Conservation (phyloP, 805 yeast species). For the Ogataea pignaliae region DNA sequence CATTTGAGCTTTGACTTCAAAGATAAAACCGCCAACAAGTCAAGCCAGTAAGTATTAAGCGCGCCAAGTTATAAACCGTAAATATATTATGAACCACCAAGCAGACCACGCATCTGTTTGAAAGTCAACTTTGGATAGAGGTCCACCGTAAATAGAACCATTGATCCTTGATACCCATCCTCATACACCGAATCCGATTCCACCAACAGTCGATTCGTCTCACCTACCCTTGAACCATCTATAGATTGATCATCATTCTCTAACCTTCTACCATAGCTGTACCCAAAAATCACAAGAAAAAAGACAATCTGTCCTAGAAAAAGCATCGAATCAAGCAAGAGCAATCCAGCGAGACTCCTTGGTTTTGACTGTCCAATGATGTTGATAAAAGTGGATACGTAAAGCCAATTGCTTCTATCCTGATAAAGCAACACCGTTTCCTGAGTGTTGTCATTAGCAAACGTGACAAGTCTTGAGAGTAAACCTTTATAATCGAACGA, state of each 20-base stretch:
- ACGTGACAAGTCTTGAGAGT: neutral
- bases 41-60: no score
- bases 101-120: neutral
- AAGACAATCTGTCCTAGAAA: conserved; percentile 16
- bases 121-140: conserved; percentile 6
- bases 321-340: conserved; percentile 18
- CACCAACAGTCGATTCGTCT: neutral
- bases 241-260: neutral
- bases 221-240: neutral
- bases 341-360: conserved; percentile 6
- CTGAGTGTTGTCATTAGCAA: conserved; percentile 13
- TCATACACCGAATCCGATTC: neutral
- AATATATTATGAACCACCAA: neutral
- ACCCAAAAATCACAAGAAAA: conserved; percentile 12
- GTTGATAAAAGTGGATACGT: conserved; percentile 21
- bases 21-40: no score
- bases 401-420: conserved; percentile 12
- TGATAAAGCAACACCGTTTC: conserved; percentile 12
- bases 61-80: no score
- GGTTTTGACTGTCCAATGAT: conserved; percentile 24
- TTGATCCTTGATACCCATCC: conserved; percentile 8
- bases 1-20: no score
- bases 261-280: neutral
- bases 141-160: conserved; percentile 6
- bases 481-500: no score